Conservation (phyloP, 305 asterid genomes). For the Fraxinus sp. region DNA sequence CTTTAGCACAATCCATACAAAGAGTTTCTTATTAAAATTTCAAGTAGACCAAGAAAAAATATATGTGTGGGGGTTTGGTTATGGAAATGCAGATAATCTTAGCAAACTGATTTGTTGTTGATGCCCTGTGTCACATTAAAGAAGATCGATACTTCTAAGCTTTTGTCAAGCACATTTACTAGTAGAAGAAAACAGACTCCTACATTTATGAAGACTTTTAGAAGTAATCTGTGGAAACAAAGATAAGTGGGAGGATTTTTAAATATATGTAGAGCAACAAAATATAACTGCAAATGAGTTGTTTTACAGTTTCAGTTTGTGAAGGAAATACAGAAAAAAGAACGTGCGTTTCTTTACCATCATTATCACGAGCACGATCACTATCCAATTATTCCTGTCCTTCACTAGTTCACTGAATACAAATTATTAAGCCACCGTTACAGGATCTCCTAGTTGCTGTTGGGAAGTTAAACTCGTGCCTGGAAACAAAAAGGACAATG, state of each 20-base stretch:
- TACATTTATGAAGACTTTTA: background rate
- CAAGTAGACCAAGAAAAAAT: background rate
- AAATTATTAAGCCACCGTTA: slow-evolving; percentile 9
- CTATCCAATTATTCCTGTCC: background rate
- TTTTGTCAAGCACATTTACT: background rate
- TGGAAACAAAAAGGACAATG: slow-evolving; percentile 41
- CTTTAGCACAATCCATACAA: background rate
- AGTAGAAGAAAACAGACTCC: background rate
- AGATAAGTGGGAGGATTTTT: background rate
- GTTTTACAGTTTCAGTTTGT: slow-evolving; percentile 2
- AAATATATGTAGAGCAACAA: background rate
- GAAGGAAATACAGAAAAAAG: background rate
- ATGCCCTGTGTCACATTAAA: background rate
- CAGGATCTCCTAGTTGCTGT: slow-evolving; percentile 75
- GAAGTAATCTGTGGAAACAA: background rate
- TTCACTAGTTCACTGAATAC: background rate
- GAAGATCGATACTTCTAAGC: background rate
- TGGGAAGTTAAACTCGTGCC: slow-evolving; percentile 64
- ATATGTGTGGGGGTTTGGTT: background rate
- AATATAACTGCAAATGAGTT: background rate
- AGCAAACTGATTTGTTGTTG: background rate
- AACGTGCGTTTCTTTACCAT: background rate
- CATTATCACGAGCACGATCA: background rate
- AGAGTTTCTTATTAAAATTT: background rate
- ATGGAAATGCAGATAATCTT: background rate